Evolutionary conservation across 139 green algal species (phyloP).

Genomic region (Chlorella sp.): DNA sequence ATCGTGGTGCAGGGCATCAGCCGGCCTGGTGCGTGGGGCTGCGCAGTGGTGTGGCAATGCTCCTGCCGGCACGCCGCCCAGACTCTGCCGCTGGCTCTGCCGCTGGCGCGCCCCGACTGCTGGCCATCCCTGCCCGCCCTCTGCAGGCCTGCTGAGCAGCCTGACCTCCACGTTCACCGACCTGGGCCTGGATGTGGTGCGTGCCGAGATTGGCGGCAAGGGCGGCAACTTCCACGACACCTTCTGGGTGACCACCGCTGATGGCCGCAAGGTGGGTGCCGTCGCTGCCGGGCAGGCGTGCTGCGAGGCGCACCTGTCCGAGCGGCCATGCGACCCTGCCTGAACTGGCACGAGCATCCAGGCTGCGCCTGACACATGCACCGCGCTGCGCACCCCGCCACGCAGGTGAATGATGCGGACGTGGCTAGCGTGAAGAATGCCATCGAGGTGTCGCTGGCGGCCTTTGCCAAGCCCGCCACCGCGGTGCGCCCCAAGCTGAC

Average conservation of each 20-base stretch:
- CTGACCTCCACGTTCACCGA: conserved; percentile 80
- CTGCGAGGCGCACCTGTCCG: too few species aligned
- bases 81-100: neutral
- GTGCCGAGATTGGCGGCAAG: conserved; percentile 63
- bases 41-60: too few species aligned
- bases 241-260: conserved; percentile 85
- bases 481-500: conserved; percentile 41
- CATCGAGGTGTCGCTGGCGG: conserved; percentile 29
- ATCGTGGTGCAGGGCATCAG: conserved; percentile 23
- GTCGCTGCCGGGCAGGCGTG: too few species aligned
- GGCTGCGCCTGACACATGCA: too few species aligned
- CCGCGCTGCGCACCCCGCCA: neutral
- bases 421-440: conserved; percentile 18
- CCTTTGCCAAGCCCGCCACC: conserved; percentile 9
- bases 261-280: conserved; percentile 26
- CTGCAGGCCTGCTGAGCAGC: conserved; percentile 74
- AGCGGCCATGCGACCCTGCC: too few species aligned
- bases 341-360: too few species aligned
- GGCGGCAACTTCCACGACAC: conserved; percentile 68
- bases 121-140: neutral
- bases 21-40: conserved; percentile 8
- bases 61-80: neutral
- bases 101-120: neutral
- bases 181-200: conserved; percentile 82
- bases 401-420: conserved; percentile 22